Conservation (phyloP, 1,284 basidiomycete genomes). For the Cronartium ribicola region DNA sequence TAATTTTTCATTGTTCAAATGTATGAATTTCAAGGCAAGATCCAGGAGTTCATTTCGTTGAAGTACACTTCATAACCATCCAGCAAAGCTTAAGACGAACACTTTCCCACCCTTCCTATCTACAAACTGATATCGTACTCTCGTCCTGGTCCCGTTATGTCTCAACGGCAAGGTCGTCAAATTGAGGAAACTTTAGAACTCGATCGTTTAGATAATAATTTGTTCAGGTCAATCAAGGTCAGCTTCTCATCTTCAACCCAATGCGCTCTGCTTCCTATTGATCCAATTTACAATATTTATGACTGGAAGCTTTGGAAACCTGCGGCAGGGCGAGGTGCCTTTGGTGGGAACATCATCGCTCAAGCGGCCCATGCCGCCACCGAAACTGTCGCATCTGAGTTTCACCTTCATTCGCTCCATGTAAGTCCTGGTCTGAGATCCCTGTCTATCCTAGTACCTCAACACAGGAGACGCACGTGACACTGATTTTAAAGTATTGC, state of each 20-base stretch:
- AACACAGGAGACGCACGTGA: constrained; percentile 50
- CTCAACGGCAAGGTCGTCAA: constrained; percentile 8
- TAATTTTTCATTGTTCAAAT: too few species aligned
- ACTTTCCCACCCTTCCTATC: too few species aligned
- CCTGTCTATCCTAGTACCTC: constrained; percentile 47
- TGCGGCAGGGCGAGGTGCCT: constrained; percentile 65
- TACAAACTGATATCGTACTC: too few species aligned
- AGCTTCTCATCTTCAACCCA: not conserved
- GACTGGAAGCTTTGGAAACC: constrained; percentile 61
- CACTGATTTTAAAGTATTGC: not conserved
- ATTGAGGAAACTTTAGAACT: constrained; percentile 40
- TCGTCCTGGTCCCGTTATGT: not conserved
- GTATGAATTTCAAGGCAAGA: too few species aligned
- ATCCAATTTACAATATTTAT: not conserved
- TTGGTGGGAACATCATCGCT: constrained; percentile 61
- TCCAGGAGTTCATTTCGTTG: too few species aligned
- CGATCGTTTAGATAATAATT: constrained; percentile 27
- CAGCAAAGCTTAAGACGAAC: too few species aligned
- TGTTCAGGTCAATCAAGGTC: constrained; percentile 39
- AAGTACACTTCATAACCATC: too few species aligned
- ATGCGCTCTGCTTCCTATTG: not conserved
- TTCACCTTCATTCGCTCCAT: constrained; percentile 61
- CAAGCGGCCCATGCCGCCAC: constrained; percentile 37
- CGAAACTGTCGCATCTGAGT: constrained; percentile 41
- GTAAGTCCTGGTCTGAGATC: constrained; percentile 55